Base-by-base conservation (phyloP, 2,329 filamentous ascomycete genomes). In the Westerdykella sp. region DNA sequence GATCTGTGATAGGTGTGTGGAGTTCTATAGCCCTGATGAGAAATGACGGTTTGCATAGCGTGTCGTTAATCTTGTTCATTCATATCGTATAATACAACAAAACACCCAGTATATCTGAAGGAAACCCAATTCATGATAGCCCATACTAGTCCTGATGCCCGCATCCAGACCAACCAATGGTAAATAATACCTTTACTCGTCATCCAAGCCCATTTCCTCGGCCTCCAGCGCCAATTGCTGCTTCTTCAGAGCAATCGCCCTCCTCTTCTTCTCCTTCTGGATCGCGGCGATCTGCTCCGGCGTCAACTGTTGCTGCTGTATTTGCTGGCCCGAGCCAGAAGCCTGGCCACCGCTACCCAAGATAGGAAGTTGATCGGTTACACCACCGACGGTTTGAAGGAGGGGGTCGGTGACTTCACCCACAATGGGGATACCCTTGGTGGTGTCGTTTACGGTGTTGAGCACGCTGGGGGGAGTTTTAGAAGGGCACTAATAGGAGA, bases 371-470 rank as follows among this genome's bases (percentile, higher is more conserved):
- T 44, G 47, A 21, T 52, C 49, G 1, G 47, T 48, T 12, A 46
- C 41, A 14, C 38, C 47, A 14, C 49, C 49, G 23, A 52, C 47
- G 13, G 49, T 52, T 16, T 43, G 48, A 22, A 52, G 45, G 9
- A 52, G 30, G 21, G 49, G 49, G 9, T 44, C 44, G 2, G 49
- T 52, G 13, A 52, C 38, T 35, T 39, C 45, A 18, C 49, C 49
- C 14, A 45, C 49, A 3, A 52, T 25, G 11, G 49, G 49, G 16
- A 52, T 34, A 30, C 30, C 47, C 40, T 52, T 52, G 9, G 49
- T 52, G 2, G 47, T 50, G 22, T 50, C 39, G 30, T 43, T 41
- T 13, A 52, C 49, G 11, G 49, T 52, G 34, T 50, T 45, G 13
- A 52, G 37, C 22, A 52, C 40, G 15, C 47, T 52, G 25, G 25